phyloP scores from a whole-genome alignment of 768 basidiomycete genomes.

The Boletus vermiculosoides region DNA sequence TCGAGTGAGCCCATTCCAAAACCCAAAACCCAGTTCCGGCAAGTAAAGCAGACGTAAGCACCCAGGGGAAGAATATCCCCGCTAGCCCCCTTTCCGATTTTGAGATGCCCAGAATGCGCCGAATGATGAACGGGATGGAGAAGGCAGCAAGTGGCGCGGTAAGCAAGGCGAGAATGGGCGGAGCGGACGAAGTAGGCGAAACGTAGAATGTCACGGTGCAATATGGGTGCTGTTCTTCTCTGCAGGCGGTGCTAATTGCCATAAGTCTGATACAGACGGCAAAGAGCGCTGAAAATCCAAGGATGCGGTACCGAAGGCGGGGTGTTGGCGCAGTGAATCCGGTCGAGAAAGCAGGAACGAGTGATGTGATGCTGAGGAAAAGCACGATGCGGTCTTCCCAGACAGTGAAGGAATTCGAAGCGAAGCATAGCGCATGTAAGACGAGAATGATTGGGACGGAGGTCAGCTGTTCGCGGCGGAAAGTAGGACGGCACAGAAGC shows the following conservation, averaged over 20 bases:
- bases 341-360: slow-evolving; percentile 57
- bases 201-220: slow-evolving; percentile 90
- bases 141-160: slow-evolving; percentile 57
- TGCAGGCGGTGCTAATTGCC: slow-evolving; percentile 79
- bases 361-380: slow-evolving; percentile 67
- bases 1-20: slow-evolving; percentile 74
- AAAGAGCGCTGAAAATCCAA: slow-evolving; percentile 67
- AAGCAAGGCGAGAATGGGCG: slow-evolving; percentile 58
- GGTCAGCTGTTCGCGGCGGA: slow-evolving; percentile 29
- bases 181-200: slow-evolving; percentile 63
- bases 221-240: slow-evolving; percentile 91
- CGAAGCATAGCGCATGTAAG: slow-evolving; percentile 74
- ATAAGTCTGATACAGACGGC: slow-evolving; percentile 72
- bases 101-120: slow-evolving; percentile 59
- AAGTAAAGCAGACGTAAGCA: slow-evolving; percentile 58
- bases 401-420: slow-evolving; percentile 95
- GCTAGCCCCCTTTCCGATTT: slow-evolving; percentile 76
- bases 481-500: slow-evolving; percentile 38
- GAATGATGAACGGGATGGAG: slow-evolving; percentile 55
- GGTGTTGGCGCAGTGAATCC: slow-evolving; percentile 67
- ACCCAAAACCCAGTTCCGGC: slow-evolving; percentile 71
- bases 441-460: slow-evolving; percentile 49
- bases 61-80: slow-evolving; percentile 54
- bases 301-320: slow-evolving; percentile 70
- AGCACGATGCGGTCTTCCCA: slow-evolving; percentile 90